phyloP scores from a whole-genome alignment of 495 filamentous ascomycete genomes.

The Penicillium steckii region DNA sequence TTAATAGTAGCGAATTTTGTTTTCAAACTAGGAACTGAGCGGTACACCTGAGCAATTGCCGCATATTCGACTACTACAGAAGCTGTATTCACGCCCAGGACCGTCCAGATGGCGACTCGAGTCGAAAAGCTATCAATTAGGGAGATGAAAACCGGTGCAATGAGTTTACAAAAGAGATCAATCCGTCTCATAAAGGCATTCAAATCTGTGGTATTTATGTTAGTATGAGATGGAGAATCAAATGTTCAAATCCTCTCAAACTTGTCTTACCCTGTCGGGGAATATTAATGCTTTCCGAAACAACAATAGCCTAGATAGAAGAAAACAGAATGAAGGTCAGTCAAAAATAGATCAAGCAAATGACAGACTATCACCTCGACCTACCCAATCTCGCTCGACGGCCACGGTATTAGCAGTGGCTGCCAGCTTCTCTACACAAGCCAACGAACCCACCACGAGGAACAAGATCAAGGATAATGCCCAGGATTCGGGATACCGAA shows the following conservation, averaged over 20 bases:
- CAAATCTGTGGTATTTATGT: slow-evolving; percentile 26
- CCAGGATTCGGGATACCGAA: slow-evolving; percentile 6
- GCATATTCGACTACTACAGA: slow-evolving; percentile 56
- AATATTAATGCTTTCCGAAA: slow-evolving; percentile 37
- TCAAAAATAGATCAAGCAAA: not conserved
- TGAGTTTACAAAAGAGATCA: slow-evolving; percentile 69
- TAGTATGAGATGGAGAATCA: not conserved
- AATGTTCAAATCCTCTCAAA: too few relatives aligned
- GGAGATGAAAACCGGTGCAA: slow-evolving; percentile 60
- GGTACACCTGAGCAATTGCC: slow-evolving; percentile 53
- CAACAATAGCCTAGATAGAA: slow-evolving; percentile 39
- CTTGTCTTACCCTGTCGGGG: slow-evolving; percentile 35
- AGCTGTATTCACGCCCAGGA: slow-evolving; percentile 34
- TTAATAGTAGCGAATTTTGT: slow-evolving; percentile 1
- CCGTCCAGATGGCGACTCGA: slow-evolving; percentile 47
- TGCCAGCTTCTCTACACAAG: slow-evolving; percentile 57
- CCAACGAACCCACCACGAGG: slow-evolving; percentile 43
- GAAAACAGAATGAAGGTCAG: not conserved
- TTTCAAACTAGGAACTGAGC: slow-evolving; percentile 36
- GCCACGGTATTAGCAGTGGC: slow-evolving; percentile 57
- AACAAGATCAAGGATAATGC: slow-evolving; percentile 35
- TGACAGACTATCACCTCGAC: not conserved
- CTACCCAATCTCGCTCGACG: slow-evolving; percentile 67
- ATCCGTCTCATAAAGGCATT: slow-evolving; percentile 70
- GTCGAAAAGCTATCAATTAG: slow-evolving; percentile 47